Conservation (phyloP, 441 rosid genomes). For the Bruguiera hainesii region DNA sequence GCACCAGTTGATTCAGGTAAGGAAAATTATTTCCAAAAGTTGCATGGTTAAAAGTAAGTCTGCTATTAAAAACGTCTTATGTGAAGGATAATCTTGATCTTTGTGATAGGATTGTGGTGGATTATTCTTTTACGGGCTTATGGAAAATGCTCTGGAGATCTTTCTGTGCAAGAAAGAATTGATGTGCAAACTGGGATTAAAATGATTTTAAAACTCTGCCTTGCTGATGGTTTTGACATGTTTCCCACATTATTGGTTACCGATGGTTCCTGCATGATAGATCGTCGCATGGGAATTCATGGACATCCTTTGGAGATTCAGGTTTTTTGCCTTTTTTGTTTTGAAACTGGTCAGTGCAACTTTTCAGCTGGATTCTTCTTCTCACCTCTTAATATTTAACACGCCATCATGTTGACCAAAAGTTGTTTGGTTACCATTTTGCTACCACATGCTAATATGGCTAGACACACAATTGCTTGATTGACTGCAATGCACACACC, state of each 20-base stretch:
- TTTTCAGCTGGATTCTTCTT: not conserved
- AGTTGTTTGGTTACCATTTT: too few relatives aligned
- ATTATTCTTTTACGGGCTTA: slow-evolving; percentile 83
- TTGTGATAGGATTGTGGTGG: slow-evolving; percentile 84
- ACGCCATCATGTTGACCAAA: too few relatives aligned
- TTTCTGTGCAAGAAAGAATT: slow-evolving; percentile 81
- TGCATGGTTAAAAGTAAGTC: not conserved
- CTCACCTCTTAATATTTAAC: too few relatives aligned
- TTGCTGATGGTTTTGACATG: slow-evolving; percentile 96
- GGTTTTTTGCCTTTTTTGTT: slow-evolving; percentile 29
- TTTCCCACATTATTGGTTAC: slow-evolving; percentile 93
- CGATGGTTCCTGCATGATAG: slow-evolving; percentile 96
- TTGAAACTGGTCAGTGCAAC: not conserved
- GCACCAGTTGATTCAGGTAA: slow-evolving; percentile 94
- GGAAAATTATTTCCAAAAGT: slow-evolving; percentile 6
- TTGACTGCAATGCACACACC: too few relatives aligned
- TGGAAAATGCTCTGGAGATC: slow-evolving; percentile 83
- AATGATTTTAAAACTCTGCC: slow-evolving; percentile 74
- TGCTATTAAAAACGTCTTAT: not conserved
- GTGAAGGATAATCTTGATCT: slow-evolving; percentile 5
- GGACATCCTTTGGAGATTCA: slow-evolving; percentile 95
- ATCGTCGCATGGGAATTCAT: slow-evolving; percentile 93
- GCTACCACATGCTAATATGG: too few relatives aligned
- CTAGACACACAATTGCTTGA: too few relatives aligned
- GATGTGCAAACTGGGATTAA: slow-evolving; percentile 97